Evolutionary conservation across 2,329 filamentous ascomycete species (phyloP).

Genomic region (Claviceps citrina): DNA sequence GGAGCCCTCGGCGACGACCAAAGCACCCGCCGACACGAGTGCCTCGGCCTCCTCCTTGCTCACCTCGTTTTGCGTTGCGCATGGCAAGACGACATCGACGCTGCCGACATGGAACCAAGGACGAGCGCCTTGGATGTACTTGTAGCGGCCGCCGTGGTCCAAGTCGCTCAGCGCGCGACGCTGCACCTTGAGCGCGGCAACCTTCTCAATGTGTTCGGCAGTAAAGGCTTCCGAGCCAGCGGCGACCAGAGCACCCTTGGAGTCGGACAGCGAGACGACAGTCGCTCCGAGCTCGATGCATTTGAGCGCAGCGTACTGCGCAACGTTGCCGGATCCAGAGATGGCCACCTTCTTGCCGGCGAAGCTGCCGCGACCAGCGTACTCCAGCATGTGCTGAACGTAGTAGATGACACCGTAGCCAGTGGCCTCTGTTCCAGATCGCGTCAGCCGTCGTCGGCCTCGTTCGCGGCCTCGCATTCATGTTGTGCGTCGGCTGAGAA

Average conservation of each 20-base stretch:
- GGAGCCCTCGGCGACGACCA: constrained; percentile 87
- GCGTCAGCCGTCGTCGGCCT: constrained; percentile 1
- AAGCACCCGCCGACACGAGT: constrained; percentile 59
- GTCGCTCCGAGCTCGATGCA: constrained; percentile 87
- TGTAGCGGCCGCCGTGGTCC: constrained; percentile 51
- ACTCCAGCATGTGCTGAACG: constrained; percentile 85
- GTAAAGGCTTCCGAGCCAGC: constrained; percentile 53
- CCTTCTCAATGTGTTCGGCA: constrained; percentile 60
- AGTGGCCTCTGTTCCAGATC: constrained; percentile 54
- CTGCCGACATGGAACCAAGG: constrained; percentile 84
- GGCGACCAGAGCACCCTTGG: constrained; percentile 69
- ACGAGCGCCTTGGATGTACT: constrained; percentile 72
- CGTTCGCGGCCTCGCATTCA: neutral
- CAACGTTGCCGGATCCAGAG: constrained; percentile 94
- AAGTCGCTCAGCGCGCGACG: constrained; percentile 69
- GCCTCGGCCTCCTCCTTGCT: constrained; percentile 76
- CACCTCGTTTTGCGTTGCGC: constrained; percentile 95
- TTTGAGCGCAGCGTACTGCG: constrained; percentile 94
- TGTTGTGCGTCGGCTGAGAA: neutral
- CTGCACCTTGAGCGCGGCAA: constrained; percentile 74
- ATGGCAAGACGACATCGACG: constrained; percentile 83
- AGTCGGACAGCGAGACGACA: constrained; percentile 88
- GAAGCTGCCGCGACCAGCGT: constrained; percentile 76
- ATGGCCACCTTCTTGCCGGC: constrained; percentile 86
- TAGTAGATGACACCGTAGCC: constrained; percentile 96